These are phyloP conservation scores for Leucaena leucocephala DNA, from an alignment of 306 rosid species.

Conservation along the genomic window DNA sequence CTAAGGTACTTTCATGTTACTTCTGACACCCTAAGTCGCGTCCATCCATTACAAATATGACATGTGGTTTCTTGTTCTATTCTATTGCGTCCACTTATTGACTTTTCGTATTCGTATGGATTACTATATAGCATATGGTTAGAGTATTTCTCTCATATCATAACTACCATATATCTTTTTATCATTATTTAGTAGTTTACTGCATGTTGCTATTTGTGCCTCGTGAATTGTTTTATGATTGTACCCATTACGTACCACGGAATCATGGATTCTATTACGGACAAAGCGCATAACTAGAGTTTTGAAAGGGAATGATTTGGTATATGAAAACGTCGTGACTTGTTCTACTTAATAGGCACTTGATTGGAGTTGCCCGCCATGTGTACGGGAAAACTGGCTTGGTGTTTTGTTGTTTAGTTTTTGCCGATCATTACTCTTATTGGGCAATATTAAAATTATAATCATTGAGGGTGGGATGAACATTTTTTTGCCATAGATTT, in stretches of 20 bases:
- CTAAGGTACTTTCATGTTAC: slow-evolving; percentile 50
- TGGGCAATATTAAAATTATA: neutral
- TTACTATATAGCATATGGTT: no score
- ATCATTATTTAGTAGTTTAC: neutral
- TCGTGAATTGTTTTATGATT: slow-evolving; percentile 22
- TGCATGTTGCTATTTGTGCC: neutral
- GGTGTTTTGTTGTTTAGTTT: neutral
- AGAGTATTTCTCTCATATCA: slow-evolving; percentile 1
- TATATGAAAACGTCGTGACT: neutral
- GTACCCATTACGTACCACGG: slow-evolving; percentile 51
- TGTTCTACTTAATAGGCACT: neutral
- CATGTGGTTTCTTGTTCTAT: slow-evolving; percentile 10
- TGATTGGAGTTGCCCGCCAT: neutral
- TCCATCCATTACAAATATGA: neutral
- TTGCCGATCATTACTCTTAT: neutral
- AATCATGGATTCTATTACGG: slow-evolving; percentile 40
- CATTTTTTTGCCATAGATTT: neutral
- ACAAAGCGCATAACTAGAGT: neutral
- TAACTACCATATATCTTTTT: neutral
- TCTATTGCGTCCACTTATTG: slow-evolving; percentile 33
- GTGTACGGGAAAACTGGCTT: no score
- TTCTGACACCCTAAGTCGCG: neutral
- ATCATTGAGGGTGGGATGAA: neutral
- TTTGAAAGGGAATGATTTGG: neutral
- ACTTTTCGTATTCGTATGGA: slow-evolving; percentile 14